Evolutionary conservation across 1,284 basidiomycete genomes (phyloP), one percentile per base, ranked within the genome.

Genomic region (Heterobasidion irregulare): DNA sequence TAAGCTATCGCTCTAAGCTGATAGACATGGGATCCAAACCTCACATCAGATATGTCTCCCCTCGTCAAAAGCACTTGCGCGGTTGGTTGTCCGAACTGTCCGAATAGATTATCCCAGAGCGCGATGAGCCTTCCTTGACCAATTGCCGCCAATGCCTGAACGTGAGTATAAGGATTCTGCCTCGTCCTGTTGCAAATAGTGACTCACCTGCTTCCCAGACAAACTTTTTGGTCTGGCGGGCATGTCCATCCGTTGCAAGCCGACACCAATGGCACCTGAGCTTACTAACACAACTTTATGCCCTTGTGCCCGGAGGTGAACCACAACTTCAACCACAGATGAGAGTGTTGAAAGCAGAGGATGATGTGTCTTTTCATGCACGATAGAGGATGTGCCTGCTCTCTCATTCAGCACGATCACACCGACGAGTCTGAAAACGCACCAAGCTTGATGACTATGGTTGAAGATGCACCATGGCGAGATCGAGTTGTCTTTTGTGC

Each of bases 111-210:
- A 68, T 99, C 97, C 92, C 92, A 99, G 1, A 99, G 75, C 1
- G 94, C 94, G 59, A 99, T 98, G 26, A 99, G 79, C 56, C 95
- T 78, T 8, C 96, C 92, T 75, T 99, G 97, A 1, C 97, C 96
- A 52, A 99, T 93, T 0, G 96, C 96, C 34, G 96, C 96, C 45
- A 99, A 75, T 7, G 96, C 96, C 90, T 94, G 61, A 46, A 56
- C 48, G 49, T 54, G 50, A 57, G 55, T 34, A 55, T 46, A 52
- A 49, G 47, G n/a, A 46, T 54, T 53, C 47, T 26, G 45, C 45
- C 18, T 19, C 16, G 32, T 47, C 19, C 16, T 16, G 5, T 10
- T 47, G 6, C 6, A 32, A n/a, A 60, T 65, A 50, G 55, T 10
- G 44, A 60, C 70, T 56, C 56, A 86, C 92, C 78, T 98, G 95